Base-by-base conservation (phyloP, 1,284 basidiomycete genomes). In the Boletellus deceptivus region DNA sequence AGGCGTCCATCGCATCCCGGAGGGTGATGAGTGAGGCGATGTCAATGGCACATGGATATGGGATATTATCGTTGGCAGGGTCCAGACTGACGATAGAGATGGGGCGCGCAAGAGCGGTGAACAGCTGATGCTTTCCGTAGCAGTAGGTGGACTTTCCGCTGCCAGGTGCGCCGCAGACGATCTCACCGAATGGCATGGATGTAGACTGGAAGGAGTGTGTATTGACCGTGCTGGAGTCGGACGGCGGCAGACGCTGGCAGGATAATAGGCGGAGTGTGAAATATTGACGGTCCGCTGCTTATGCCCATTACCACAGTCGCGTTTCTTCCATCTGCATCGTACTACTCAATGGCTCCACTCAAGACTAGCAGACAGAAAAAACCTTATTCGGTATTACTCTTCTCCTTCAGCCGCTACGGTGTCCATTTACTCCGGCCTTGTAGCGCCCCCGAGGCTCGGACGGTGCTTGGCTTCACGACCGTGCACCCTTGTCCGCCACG, bases 81-180 rank as follows among this genome's bases (percentile, higher is more conserved):
- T 99, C 97, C 48, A 99, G 82, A 72, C 99, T 99, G 57, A 99
- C 86, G 55, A 99, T 78, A 43, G 88, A 81, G 36, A 98, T 87
- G 2, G 93, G 93, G 0, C 96, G 83, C 14, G 83, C 75, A 20
- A 98, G 79, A 2, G 93, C 93, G 11, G 83, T 86, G 61, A 97
- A 87, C 37, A 98, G 89, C 69, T 96, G 94, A 62, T 95, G 78
- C 75, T 96, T 91, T 42, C 94, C 94, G 64, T 91, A 83, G 70
- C 92, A 94, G 67, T 97, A 97, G 0, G 93, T 97, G 1, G 92
- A 91, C 75, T 97, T 98, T 22, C 94, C 94, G 36, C 89, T 89
- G 9, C 94, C 94, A 17, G 94, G 94, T 16, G 93, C 89, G 14
- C 94, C 94, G 54, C 92, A 92, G 45, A 98, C 90, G 48, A 95